Evolutionary conservation across 257 asterid genomes (phyloP).

Genomic region (Forsythia viridissima): DNA sequence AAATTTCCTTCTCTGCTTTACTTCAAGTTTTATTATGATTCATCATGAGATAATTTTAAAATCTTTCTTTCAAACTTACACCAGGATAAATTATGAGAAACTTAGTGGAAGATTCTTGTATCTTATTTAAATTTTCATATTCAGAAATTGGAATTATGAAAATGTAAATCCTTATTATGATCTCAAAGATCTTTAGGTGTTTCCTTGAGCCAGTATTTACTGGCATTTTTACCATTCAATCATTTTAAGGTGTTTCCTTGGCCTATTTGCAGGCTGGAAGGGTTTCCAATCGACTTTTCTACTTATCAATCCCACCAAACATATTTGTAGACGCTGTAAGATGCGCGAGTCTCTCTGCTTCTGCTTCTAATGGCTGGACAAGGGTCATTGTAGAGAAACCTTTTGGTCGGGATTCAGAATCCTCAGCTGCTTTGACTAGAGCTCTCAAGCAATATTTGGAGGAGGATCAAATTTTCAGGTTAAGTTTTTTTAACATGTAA

Average conservation of each 20-base stretch:
- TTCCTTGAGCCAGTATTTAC: conserved; percentile 11
- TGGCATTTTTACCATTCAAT: not conserved
- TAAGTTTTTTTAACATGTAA: conserved; percentile 4
- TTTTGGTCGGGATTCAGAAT: conserved; percentile 92
- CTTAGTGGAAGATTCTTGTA: not conserved
- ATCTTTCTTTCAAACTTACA: conserved; percentile 5
- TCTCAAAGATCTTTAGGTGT: not conserved
- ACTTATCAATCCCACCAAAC: conserved; percentile 95
- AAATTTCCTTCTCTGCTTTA: not conserved
- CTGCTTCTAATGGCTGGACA: conserved; percentile 87
- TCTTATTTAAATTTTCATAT: not conserved
- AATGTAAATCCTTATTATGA: not conserved
- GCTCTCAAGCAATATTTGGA: conserved; percentile 80
- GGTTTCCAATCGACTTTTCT: conserved; percentile 79
- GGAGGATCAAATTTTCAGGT: conserved; percentile 97
- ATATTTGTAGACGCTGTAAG: conserved; percentile 83
- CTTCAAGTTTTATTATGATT: not conserved
- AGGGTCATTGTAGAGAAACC: conserved; percentile 98
- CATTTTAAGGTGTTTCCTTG: not conserved
- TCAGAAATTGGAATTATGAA: not conserved
- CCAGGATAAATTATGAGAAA: not conserved
- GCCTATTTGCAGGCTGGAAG: conserved; percentile 64
- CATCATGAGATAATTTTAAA: conserved; percentile 8
- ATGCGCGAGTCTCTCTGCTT: conserved; percentile 89
- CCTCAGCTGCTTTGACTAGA: conserved; percentile 89